A percentile compares a stretch with the other conserved stretches of the same genome.
phyloP scores from a whole-genome alignment of 805 yeast genomes.

The Tanozyma kutaoensis region DNA sequence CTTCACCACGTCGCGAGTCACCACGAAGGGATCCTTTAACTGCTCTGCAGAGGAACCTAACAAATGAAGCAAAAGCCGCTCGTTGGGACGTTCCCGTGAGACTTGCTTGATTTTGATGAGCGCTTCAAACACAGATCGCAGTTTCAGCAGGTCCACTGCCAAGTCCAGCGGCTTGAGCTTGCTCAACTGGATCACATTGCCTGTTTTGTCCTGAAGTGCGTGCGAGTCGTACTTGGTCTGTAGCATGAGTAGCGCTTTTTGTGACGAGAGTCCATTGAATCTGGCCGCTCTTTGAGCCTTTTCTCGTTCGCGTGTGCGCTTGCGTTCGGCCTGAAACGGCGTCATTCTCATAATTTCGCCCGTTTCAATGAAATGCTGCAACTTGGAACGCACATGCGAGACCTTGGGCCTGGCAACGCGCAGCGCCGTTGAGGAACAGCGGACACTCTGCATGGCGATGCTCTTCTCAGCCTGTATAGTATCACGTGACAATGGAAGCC shows the following conservation, averaged over 20 bases:
- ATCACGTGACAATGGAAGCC: not conserved
- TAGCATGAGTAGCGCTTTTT: slow-evolving; percentile 14
- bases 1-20: slow-evolving; percentile 38
- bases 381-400: slow-evolving; percentile 9
- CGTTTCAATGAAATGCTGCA: slow-evolving; percentile 14
- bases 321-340: slow-evolving; percentile 6
- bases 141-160: slow-evolving; percentile 7
- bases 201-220: slow-evolving; percentile 11
- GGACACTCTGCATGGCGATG: too few relatives aligned
- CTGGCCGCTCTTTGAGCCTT: slow-evolving; percentile 2
- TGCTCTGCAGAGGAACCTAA: slow-evolving; percentile 49
- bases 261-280: slow-evolving; percentile 4
- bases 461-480: too few relatives aligned
- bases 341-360: slow-evolving; percentile 12
- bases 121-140: slow-evolving; percentile 14
- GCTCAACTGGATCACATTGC: slow-evolving; percentile 11
- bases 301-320: slow-evolving; percentile 1
- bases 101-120: slow-evolving; percentile 12
- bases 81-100: slow-evolving; percentile 19
- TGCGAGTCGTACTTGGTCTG: slow-evolving; percentile 16
- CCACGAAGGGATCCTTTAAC: slow-evolving; percentile 41
- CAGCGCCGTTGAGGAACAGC: too few relatives aligned
- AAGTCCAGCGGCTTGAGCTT: slow-evolving; percentile 12
- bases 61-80: slow-evolving; percentile 35
- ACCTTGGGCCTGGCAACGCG: too few relatives aligned